These are phyloP conservation scores for Lotus japonicus DNA, from an alignment of 306 rosid genomes.

Conservation along the genomic window DNA sequence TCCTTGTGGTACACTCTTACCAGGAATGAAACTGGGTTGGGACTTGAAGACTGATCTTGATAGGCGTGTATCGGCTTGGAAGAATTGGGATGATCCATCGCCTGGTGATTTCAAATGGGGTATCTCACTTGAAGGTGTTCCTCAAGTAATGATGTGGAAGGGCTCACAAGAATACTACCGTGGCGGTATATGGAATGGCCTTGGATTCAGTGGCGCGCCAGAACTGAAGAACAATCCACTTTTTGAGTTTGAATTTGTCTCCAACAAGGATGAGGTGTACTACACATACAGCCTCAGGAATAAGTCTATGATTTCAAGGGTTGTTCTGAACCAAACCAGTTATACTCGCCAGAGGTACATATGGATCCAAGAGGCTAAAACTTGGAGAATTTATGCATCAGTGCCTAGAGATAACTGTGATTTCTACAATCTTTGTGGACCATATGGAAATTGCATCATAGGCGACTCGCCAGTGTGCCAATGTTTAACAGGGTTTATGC, in stretches of 20 bases:
- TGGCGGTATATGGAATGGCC: slow-evolving; percentile 47
- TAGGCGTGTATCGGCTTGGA: slow-evolving; percentile 34
- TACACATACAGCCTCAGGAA: slow-evolving; percentile 34
- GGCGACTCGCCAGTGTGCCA: slow-evolving; percentile 37
- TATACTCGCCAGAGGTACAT: slow-evolving; percentile 14
- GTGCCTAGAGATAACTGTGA: slow-evolving; percentile 50
- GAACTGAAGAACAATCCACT: slow-evolving; percentile 22
- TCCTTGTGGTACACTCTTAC: slow-evolving; percentile 52
- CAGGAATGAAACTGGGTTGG: slow-evolving; percentile 58
- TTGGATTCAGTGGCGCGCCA: slow-evolving; percentile 32
- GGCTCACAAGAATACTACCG: slow-evolving; percentile 10
- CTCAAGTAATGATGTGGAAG: no score
- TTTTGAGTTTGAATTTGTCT: slow-evolving; percentile 24
- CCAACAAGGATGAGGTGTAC: slow-evolving; percentile 33
- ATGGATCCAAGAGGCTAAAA: slow-evolving; percentile 33
- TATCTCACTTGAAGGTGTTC: no score
- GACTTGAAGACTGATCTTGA: slow-evolving; percentile 33
- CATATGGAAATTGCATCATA: slow-evolving; percentile 33
- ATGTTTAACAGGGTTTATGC: slow-evolving; percentile 44
- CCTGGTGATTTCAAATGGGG: slow-evolving; percentile 25
- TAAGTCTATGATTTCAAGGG: slow-evolving; percentile 32
- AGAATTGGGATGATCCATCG: slow-evolving; percentile 41
- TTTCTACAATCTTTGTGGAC: slow-evolving; percentile 36
- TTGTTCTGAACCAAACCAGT: slow-evolving; percentile 37
- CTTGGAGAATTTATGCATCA: slow-evolving; percentile 37